A percentile compares a stretch with the other conserved stretches of the same genome.
These are phyloP conservation scores for Golubevia sp. DNA, from an alignment of 1,284 basidiomycete species.

Conservation along the genomic window DNA sequence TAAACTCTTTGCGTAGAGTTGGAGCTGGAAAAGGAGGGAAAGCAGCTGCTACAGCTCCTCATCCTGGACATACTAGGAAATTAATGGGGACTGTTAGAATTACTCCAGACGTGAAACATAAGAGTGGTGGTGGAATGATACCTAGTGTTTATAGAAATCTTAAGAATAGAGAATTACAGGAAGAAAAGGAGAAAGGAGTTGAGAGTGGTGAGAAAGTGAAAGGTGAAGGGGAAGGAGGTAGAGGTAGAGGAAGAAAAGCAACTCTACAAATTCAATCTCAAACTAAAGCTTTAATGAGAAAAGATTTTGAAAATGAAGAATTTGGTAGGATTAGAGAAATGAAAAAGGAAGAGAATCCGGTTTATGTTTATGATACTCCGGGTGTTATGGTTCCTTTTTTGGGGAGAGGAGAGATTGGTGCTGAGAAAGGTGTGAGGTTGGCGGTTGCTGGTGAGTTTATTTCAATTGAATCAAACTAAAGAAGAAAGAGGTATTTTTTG, in stretches of 20 bases:
- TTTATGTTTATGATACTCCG: conserved; percentile 94
- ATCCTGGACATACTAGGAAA: conserved; percentile 67
- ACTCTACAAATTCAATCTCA: no score
- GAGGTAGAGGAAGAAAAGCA: neutral
- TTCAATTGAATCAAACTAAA: no score
- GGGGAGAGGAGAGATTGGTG: conserved; percentile 79
- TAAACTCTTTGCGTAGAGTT: conserved; percentile 86
- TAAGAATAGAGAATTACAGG: neutral
- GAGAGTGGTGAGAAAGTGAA: conserved; percentile 1
- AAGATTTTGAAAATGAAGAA: neutral
- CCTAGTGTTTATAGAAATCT: neutral
- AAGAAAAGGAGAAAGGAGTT: neutral
- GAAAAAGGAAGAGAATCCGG: conserved; percentile 75
- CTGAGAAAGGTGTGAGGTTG: conserved; percentile 88
- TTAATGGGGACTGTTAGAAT: conserved; percentile 56
- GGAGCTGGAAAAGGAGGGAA: conserved; percentile 83
- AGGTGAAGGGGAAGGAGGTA: neutral
- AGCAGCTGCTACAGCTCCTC: conserved; percentile 83
- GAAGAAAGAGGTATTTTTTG: no score
- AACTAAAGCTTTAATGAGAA: neutral
- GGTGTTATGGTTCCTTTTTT: conserved; percentile 96
- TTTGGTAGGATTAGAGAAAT: conserved; percentile 69
- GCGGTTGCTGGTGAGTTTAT: conserved; percentile 79
- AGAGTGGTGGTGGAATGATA: no score
- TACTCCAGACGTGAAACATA: conserved; percentile 23